A percentile compares a stretch with the other conserved stretches of the same genome.
Evolutionary conservation across 176 grass and related monocot genomes (phyloP).

Genomic region (Cocos nucifera): DNA sequence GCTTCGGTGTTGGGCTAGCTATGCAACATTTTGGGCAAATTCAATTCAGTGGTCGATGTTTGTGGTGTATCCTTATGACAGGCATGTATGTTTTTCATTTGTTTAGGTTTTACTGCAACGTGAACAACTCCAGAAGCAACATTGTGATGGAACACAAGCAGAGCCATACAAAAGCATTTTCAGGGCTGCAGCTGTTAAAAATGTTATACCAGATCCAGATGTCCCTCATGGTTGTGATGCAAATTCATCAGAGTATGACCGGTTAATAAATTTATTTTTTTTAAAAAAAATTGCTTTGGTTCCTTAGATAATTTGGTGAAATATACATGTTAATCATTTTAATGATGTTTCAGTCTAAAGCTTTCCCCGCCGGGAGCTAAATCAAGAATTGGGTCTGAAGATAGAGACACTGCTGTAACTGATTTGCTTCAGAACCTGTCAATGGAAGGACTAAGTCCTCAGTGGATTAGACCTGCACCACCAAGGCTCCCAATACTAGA

Average conservation of each 20-base stretch:
- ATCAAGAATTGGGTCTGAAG: slow-evolving; percentile 38
- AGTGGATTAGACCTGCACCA: slow-evolving; percentile 74
- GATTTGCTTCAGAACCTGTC: slow-evolving; percentile 61
- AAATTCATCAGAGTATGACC: slow-evolving; percentile 58
- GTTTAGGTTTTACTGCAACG: slow-evolving; percentile 58
- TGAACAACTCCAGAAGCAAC: slow-evolving; percentile 57
- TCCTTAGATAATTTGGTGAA: too few relatives aligned
- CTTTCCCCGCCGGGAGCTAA: slow-evolving; percentile 32
- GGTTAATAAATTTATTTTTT: too few relatives aligned
- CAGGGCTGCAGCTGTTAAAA: slow-evolving; percentile 53
- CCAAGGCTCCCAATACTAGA: slow-evolving; percentile 82
- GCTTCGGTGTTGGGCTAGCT: too few relatives aligned
- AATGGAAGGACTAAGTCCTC: slow-evolving; percentile 52
- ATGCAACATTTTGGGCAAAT: too few relatives aligned
- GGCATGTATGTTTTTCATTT: slow-evolving; percentile 5
- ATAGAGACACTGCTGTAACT: slow-evolving; percentile 50
- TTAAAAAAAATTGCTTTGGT: too few relatives aligned
- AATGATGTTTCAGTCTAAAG: slow-evolving; percentile 31
- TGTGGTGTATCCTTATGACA: slow-evolving; percentile 6
- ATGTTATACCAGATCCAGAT: slow-evolving; percentile 76
- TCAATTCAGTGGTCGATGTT: too few relatives aligned
- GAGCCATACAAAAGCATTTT: slow-evolving; percentile 35
- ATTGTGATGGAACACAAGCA: slow-evolving; percentile 14
- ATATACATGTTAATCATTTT: too few relatives aligned
- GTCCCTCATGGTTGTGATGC: slow-evolving; percentile 35